A percentile compares a stretch with the other conserved stretches of the same genome.
Conservation (phyloP, 495 filamentous ascomycete genomes). For the Penicillium herquei region DNA sequence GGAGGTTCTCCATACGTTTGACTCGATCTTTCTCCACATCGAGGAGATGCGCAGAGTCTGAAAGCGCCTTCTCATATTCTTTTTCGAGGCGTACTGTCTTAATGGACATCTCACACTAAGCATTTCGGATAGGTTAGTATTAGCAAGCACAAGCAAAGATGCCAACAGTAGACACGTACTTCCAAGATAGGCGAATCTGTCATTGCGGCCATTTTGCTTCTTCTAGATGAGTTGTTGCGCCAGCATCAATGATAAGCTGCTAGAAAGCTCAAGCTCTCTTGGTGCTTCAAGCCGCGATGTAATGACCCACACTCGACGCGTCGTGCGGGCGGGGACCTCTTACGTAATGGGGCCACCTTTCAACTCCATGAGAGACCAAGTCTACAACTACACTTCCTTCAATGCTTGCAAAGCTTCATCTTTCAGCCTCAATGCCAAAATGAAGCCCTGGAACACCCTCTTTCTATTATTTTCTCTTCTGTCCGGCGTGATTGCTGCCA, state of each 20-base stretch:
- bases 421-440: slow-evolving; percentile 30
- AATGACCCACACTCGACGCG: slow-evolving; percentile 7
- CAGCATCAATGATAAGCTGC: too few relatives aligned
- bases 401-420: slow-evolving; percentile 1
- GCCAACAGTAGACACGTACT: slow-evolving; percentile 16
- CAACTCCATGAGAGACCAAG: neutral
- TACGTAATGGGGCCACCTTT: slow-evolving; percentile 26
- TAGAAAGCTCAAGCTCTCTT: too few relatives aligned
- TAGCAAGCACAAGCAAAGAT: neutral
- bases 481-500: slow-evolving; percentile 40
- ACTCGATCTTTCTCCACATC: slow-evolving; percentile 68
- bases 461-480: slow-evolving; percentile 51
- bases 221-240: neutral
- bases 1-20: slow-evolving; percentile 60
- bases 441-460: slow-evolving; percentile 54
- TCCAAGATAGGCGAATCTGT: slow-evolving; percentile 21
- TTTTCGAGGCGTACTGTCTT: slow-evolving; percentile 57
- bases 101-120: slow-evolving; percentile 44
- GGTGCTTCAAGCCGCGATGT: too few relatives aligned
- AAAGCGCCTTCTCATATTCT: slow-evolving; percentile 59
- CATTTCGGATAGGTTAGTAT: slow-evolving; percentile 12
- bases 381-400: neutral
- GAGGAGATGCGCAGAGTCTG: slow-evolving; percentile 56
- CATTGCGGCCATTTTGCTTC: slow-evolving; percentile 18
- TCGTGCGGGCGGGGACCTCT: slow-evolving; percentile 3